Base-by-base conservation (phyloP, 768 basidiomycete genomes). In the Atractiella rhizophila region DNA sequence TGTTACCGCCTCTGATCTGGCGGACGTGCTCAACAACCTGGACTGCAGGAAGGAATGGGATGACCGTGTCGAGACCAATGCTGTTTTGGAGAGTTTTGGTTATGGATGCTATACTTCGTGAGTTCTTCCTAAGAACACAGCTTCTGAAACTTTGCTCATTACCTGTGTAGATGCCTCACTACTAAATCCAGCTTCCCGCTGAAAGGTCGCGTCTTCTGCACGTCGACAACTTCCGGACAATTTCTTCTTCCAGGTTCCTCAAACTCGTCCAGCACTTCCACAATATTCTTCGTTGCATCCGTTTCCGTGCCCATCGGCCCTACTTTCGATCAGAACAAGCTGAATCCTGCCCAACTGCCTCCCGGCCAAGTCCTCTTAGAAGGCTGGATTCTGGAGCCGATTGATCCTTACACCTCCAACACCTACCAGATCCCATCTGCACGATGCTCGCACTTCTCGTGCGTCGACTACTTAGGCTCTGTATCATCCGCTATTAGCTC, bases 391-490 rank as follows among this genome's bases (percentile, higher is more conserved):
- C 60, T 91, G 51, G 85, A 98, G 62, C 94, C 88, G 4, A 68
- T 96, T 35, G 88, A 96, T 54, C 85, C 86, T 0, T 94, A 94
- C 50, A 76, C 81, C 19, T 74, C 74, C 45, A 83, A 88, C 59
- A 82, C 81, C 48, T 88, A 83, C 54, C 69, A 81, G 11, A 88
- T 96, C 33, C 91, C 86, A 1, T 91, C 83, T 4, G 81, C 85
- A 28, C 61, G 76, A 35, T 86, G 81, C 57, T 83, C 77, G 32
- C 66, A 79, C 42, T 63, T 88, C 29, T 70, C 78, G 3, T 76
- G 79, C 1, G 67, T 85, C 44, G 86, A 94, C 57, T 82, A 74
- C 53, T 73, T 74, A 8, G 86, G 82, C 2, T 73, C 71, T 1
- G 69, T 88, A 28, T 83, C 85, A 0, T 69, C 73, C 15, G 74